Conservation (phyloP, 2,329 filamentous ascomycete genomes). For the Pleurostoma richardsiae region DNA sequence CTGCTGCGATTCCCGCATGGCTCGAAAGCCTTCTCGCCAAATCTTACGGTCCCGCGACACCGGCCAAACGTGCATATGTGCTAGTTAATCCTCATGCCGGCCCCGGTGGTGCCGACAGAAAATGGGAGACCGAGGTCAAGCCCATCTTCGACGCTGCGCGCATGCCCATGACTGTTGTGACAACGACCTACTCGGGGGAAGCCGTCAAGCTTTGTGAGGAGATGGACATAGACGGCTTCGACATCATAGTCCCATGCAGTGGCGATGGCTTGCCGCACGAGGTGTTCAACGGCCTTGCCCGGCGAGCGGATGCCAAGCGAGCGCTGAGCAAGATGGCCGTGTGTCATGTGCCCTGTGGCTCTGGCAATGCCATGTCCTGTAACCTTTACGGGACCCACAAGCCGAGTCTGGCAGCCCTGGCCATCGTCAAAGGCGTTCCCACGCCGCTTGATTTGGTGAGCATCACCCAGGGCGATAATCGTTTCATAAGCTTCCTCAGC, state of each 20-base stretch:
- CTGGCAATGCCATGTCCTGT: conserved; percentile 88
- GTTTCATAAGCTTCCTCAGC: conserved; percentile 82
- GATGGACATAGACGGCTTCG: conserved; percentile 73
- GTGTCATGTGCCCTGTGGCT: conserved; percentile 84
- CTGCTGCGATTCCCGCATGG: conserved; percentile 52
- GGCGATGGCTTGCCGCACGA: conserved; percentile 91
- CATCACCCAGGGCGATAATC: conserved; percentile 72
- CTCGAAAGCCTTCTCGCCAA: conserved; percentile 57
- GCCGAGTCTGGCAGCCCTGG: conserved; percentile 71
- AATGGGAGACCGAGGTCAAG: conserved; percentile 70
- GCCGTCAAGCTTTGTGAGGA: conserved; percentile 71
- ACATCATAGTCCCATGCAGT: conserved; percentile 83
- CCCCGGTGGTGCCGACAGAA: conserved; percentile 67
- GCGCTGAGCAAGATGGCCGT: conserved; percentile 77
- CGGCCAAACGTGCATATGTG: conserved; percentile 75
- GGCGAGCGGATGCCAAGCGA: conserved; percentile 65
- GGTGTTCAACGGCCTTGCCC: conserved; percentile 87
- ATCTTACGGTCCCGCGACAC: conserved; percentile 66
- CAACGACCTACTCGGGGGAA: conserved; percentile 69
- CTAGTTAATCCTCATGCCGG: conserved; percentile 90
- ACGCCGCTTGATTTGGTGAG: conserved; percentile 83
- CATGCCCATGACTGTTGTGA: conserved; percentile 69
- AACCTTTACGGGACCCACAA: conserved; percentile 81
- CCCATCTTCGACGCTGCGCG: conserved; percentile 79
- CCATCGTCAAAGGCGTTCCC: conserved; percentile 81